Base-by-base conservation (phyloP, 164 flowering plant species). In the Stephania japonica region DNA sequence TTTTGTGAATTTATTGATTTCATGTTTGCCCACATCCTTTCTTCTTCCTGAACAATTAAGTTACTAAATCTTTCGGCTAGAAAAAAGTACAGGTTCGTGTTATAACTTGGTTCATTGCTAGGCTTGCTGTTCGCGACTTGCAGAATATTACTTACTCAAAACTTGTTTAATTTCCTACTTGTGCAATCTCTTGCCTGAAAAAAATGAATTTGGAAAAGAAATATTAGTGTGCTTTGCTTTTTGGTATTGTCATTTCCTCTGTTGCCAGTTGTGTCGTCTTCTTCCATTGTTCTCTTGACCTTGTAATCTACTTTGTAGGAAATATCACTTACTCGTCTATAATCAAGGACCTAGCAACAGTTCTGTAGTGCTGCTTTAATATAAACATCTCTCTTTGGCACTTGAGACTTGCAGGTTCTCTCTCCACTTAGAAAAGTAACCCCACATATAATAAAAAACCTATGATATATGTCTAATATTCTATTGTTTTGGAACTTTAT, bases 341-440 rank as follows among this genome's bases (percentile, higher is more conserved):
- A 59, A 59, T 59, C 24, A 59, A 59, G 63, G 63, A 59, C 63
- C 63, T n/a, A 59, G 21, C 63, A n/a, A n/a, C 63, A 59, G 63
- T n/a, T 59, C 6, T n/a, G 63, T 9, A 59, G 23, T 59, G 63
- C 63, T 59, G 63, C 63, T 59, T 7, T 59, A 59, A 59, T 59
- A 59, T 19, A 59, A 59, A 18, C 63, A 1, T 7, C 63, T n/a
- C 21, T 59, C 3, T 27, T 27, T 59, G 19, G 63, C 21, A 59
- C 24, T 5, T n/a, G 9, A 19, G 63, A 59, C 21, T 59, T 19
- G 24, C 14, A 6, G 63, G 24, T 59, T 23, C 63, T 59, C 19
- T 9, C 63, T 59, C 63, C 63, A 59, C 24, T 59, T 23, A 59
- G 63, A 59, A 59, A 59, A 59, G 63, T 59, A 1, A 1, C 63